Evolutionary conservation across 78 protist genomes (phyloP).

Genomic region (Monocercomonoides exilis): DNA sequence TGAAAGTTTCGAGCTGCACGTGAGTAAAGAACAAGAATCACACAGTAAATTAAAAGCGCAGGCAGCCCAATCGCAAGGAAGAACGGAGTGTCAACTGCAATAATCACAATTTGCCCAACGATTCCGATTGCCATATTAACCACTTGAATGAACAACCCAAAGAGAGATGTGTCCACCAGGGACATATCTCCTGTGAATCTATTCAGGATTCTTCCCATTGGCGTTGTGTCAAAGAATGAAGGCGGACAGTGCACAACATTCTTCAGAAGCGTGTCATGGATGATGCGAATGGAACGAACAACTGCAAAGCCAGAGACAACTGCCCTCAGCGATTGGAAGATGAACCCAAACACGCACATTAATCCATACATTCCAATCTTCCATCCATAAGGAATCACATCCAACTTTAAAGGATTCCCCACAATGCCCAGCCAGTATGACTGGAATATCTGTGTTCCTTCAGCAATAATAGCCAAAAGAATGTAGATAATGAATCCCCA

Average conservation of each 20-base stretch:
- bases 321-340: too few species aligned
- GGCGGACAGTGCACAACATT: slow-evolving; percentile 67
- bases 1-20: neutral
- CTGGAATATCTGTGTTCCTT: too few species aligned
- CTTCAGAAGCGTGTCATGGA: slow-evolving; percentile 27
- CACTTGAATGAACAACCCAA: neutral
- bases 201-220: too few species aligned
- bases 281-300: neutral
- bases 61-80: neutral
- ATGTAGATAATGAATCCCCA: too few species aligned
- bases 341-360: too few species aligned
- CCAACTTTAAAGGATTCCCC: too few species aligned
- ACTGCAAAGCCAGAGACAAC: too few species aligned
- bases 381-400: too few species aligned
- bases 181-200: slow-evolving; percentile 65
- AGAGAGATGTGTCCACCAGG: neutral
- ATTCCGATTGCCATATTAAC: neutral
- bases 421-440: too few species aligned
- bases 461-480: too few species aligned
- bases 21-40: neutral
- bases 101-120: neutral
- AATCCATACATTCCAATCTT: too few species aligned
- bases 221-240: slow-evolving; percentile 89
- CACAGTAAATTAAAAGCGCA: neutral
- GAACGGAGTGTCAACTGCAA: neutral